Evolutionary conservation across 768 basidiomycete genomes (phyloP).

Genomic region (Hypholoma fasciculare): DNA sequence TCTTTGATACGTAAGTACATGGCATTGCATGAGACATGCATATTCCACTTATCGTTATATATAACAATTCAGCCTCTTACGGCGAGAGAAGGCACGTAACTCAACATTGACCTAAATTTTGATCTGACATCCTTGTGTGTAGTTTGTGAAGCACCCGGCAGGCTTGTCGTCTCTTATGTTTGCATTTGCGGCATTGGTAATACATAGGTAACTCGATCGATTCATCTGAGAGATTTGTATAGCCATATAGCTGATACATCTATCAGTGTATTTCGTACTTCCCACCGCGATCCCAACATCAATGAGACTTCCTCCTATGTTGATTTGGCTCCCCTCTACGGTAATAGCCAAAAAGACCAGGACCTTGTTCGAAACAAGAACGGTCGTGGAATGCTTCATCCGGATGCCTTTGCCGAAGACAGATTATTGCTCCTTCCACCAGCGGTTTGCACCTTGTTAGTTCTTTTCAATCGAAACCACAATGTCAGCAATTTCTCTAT

Average conservation of each 20-base stretch:
- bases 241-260: constrained; percentile 1
- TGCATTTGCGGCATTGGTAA: constrained; percentile 78
- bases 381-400: constrained; percentile 66
- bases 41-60: neutral
- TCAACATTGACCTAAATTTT: constrained; percentile 2
- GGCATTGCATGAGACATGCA: neutral
- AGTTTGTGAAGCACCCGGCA: constrained; percentile 78
- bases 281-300: constrained; percentile 60
- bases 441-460: constrained; percentile 67
- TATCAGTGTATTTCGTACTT: constrained; percentile 79
- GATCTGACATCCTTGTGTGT: constrained; percentile 2
- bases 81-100: constrained; percentile 58
- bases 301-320: constrained; percentile 90
- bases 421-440: constrained; percentile 80
- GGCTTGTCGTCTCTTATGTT: constrained; percentile 83
- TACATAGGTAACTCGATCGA: constrained; percentile 55
- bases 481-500: constrained; percentile 51
- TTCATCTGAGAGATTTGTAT: neutral
- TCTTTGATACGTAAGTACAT: constrained; percentile 68
- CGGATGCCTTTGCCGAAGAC: constrained; percentile 80
- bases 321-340: constrained; percentile 83
- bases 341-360: constrained; percentile 63
- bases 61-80: constrained; percentile 46
- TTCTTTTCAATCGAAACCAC: constrained; percentile 91
- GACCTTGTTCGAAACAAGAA: constrained; percentile 55